These are phyloP conservation scores for Linnemannia exigua DNA, from an alignment of 192 early-diverging fungal species.

Conservation along the genomic window DNA sequence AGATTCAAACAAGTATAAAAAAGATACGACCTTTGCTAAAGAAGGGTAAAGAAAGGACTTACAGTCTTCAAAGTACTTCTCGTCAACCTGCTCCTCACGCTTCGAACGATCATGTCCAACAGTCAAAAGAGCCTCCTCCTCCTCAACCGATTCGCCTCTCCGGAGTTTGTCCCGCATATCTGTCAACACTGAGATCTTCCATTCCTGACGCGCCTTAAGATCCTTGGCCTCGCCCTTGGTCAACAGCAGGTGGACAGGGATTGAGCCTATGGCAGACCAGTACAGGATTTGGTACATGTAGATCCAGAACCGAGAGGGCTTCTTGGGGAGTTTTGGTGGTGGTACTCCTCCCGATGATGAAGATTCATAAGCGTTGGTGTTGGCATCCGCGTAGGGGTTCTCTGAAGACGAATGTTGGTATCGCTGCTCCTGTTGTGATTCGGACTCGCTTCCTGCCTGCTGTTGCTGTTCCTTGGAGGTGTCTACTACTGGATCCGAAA, in stretches of 20 bases:
- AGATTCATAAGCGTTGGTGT: not conserved
- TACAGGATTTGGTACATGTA: slow-evolving; percentile 33
- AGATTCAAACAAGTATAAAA: not conserved
- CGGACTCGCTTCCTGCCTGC: not conserved
- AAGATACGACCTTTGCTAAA: not conserved
- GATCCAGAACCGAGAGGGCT: slow-evolving; percentile 33
- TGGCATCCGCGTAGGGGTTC: slow-evolving; percentile 6
- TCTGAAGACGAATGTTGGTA: not conserved
- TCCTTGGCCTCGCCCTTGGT: slow-evolving; percentile 47
- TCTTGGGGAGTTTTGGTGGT: slow-evolving; percentile 22
- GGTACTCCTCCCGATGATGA: slow-evolving; percentile 13
- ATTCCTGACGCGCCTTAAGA: slow-evolving; percentile 34
- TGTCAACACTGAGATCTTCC: slow-evolving; percentile 48
- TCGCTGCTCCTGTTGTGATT: not conserved
- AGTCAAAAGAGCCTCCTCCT: slow-evolving; percentile 43
- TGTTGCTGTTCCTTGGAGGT: not conserved
- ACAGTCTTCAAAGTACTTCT: slow-evolving; percentile 55
- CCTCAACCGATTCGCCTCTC: slow-evolving; percentile 45
- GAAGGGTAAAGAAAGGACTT: not conserved
- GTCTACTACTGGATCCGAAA: not conserved
- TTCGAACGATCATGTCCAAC: slow-evolving; percentile 35
- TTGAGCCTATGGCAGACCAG: slow-evolving; percentile 39
- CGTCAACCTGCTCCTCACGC: slow-evolving; percentile 50
- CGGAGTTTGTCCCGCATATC: slow-evolving; percentile 53
- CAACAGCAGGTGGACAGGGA: slow-evolving; percentile 45